Conservation (phyloP, 352 stramenopile genomes). For the Sclerospora graminicola region DNA sequence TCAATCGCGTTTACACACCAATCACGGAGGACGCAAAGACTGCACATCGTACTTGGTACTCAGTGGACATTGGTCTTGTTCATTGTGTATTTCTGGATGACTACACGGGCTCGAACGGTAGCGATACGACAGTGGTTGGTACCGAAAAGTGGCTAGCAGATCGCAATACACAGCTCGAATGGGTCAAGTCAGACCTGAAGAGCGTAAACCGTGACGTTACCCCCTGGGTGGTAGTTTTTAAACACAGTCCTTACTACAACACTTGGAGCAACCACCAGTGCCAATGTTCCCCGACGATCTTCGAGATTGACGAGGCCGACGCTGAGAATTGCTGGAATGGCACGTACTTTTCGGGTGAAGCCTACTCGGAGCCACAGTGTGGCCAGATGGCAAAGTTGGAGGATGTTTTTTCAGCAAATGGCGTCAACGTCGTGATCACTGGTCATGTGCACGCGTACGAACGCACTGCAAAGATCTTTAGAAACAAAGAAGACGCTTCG, state of each 20-base stretch:
- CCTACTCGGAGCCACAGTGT: slow-evolving; percentile 31
- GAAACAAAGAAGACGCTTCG: slow-evolving; percentile 28
- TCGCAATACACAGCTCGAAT: slow-evolving; percentile 31
- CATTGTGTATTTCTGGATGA: slow-evolving; percentile 50
- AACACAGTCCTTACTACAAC: slow-evolving; percentile 66
- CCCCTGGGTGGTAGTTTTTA: slow-evolving; percentile 77
- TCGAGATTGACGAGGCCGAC: slow-evolving; percentile 23
- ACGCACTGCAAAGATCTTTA: slow-evolving; percentile 35
- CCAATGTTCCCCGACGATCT: slow-evolving; percentile 29
- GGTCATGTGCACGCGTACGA: slow-evolving; percentile 49
- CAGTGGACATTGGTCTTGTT: slow-evolving; percentile 41
- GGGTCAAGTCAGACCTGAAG: slow-evolving; percentile 52
- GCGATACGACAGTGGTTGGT: slow-evolving; percentile 24
- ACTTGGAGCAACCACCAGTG: slow-evolving; percentile 51
- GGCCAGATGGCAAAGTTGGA: slow-evolving; percentile 36
- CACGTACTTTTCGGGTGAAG: slow-evolving; percentile 25
- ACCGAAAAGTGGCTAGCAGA: slow-evolving; percentile 27
- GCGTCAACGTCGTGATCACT: slow-evolving; percentile 31
- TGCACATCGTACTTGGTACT: slow-evolving; percentile 33
- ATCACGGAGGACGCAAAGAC: slow-evolving; percentile 33
- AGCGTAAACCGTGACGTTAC: slow-evolving; percentile 52
- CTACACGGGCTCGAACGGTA: slow-evolving; percentile 40
- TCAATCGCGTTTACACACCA: slow-evolving; percentile 37
- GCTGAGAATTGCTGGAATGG: slow-evolving; percentile 37
- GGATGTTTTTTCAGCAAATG: slow-evolving; percentile 29